A percentile compares a stretch with the other conserved stretches of the same genome.
Conservation (phyloP, 306 rosid genomes). For the Lathyrus sativus region DNA sequence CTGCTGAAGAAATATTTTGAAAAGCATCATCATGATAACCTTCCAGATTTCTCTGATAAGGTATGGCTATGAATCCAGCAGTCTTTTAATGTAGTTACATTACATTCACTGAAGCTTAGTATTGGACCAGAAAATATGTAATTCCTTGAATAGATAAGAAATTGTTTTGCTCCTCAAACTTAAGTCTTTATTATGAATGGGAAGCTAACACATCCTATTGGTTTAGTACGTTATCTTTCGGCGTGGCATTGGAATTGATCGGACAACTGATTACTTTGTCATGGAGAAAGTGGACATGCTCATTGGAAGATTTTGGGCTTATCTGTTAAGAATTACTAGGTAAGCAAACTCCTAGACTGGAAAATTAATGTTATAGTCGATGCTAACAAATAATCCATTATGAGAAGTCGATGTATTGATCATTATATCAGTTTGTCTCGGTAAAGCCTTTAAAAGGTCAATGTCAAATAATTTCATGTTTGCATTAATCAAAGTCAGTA, state of each 20-base stretch:
- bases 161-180: slow-evolving; percentile 27
- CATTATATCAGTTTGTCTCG: slow-evolving; percentile 24
- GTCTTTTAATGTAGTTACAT: background rate
- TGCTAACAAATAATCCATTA: slow-evolving; percentile 13
- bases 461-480: slow-evolving; percentile 26
- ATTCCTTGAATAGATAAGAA: slow-evolving; percentile 2
- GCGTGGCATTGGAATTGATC: slow-evolving; percentile 88
- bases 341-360: slow-evolving; percentile 38
- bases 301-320: slow-evolving; percentile 77
- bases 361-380: slow-evolving; percentile 19
- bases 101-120: background rate
- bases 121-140: slow-evolving; percentile 1
- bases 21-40: slow-evolving; percentile 59
- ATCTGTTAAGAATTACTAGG: slow-evolving; percentile 65
- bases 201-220: slow-evolving; percentile 46
- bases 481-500: slow-evolving; percentile 27
- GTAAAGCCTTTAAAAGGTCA: slow-evolving; percentile 22
- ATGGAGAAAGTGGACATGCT: slow-evolving; percentile 94
- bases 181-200: slow-evolving; percentile 28
- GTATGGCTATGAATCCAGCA: slow-evolving; percentile 45
- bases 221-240: slow-evolving; percentile 84
- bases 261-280: slow-evolving; percentile 77
- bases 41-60: slow-evolving; percentile 88
- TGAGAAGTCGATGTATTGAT: slow-evolving; percentile 30
- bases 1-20: slow-evolving; percentile 76